Evolutionary conservation across 768 basidiomycete genomes (phyloP), one percentile per base, ranked within the genome.

Genomic region (Amylocystis lapponica): DNA sequence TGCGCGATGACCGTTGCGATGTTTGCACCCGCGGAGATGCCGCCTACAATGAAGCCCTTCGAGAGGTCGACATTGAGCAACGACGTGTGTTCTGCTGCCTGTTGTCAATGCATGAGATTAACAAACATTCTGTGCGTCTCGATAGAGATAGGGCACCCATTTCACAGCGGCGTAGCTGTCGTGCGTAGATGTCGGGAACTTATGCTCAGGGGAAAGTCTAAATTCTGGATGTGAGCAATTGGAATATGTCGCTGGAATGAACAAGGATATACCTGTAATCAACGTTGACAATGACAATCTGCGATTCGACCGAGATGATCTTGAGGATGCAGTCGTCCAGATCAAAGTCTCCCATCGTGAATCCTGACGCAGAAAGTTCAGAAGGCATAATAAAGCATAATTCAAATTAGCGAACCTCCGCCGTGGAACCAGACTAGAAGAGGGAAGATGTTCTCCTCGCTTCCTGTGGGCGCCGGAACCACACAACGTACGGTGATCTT

Each of bases 181-280:
- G 30, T 61, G 41, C 20, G 50, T 13, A 6, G 41, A 39, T 4
- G 41, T 51, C 3, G 59, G 59, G 42, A 55, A 59, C 10, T 46
- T 50, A 39, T 55, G 41, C 38, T 60, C 60, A 2, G 60, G 60
- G 3, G 55, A 53, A 5, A 56, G 50, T 31, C 60, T 56, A 39
- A 7, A 41, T 9, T 17, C 10, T 3, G 9, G 14, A 43, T 27
- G 4, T 29, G 17, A 17, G 30, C 4, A 25, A 10, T 12, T 25
- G 5, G 1, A 2, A 14, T n/a, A 16, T 6, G 27, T 13, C 39
- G 8, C 29, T 29, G 21, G 7, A n/a, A 3, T 16, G 20, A 6
- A 17, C 3, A 21, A 11, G 14, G 20, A 33, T 26, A 17, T 19
- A 51, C 50, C 50, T 40, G 31, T 53, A 53, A 1, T 42, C 51